phyloP scores from a whole-genome alignment of 768 basidiomycete species.

The Xanthoconium purpureum region DNA sequence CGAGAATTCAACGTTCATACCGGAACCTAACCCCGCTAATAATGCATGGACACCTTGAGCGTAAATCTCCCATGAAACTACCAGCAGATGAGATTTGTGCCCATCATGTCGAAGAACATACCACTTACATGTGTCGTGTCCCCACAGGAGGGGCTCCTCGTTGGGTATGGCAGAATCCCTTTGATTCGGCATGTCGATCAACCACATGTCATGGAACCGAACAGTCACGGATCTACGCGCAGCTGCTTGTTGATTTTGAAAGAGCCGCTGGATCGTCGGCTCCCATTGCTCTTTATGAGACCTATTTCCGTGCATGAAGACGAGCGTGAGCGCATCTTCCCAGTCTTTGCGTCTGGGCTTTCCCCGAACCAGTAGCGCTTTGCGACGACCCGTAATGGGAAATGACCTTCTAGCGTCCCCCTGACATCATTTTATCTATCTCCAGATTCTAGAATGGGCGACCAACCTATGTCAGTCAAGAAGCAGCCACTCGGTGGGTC shows the following conservation, averaged over 20 bases:
- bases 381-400: neutral
- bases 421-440: neutral
- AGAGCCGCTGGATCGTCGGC: neutral
- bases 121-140: neutral
- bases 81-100: neutral
- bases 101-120: neutral
- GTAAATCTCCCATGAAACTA: constrained; percentile 6
- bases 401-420: neutral
- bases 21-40: neutral
- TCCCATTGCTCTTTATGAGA: constrained; percentile 14
- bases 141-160: neutral
- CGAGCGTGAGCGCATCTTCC: neutral
- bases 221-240: neutral
- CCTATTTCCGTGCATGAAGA: constrained; percentile 4
- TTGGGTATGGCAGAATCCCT: constrained; percentile 11
- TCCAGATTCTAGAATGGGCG: neutral
- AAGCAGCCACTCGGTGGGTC: no score
- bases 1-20: constrained; percentile 7
- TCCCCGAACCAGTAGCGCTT: constrained; percentile 9
- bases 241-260: neutral
- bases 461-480: no score
- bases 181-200: constrained; percentile 6
- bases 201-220: constrained; percentile 8
- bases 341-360: neutral
- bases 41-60: constrained; percentile 4